Percentiles rank a stretch among this genome's conserved stretches.
These are phyloP conservation scores for Aspergillus sclerotialis DNA, from an alignment of 2,329 filamentous ascomycete species.

Conservation along the genomic window DNA sequence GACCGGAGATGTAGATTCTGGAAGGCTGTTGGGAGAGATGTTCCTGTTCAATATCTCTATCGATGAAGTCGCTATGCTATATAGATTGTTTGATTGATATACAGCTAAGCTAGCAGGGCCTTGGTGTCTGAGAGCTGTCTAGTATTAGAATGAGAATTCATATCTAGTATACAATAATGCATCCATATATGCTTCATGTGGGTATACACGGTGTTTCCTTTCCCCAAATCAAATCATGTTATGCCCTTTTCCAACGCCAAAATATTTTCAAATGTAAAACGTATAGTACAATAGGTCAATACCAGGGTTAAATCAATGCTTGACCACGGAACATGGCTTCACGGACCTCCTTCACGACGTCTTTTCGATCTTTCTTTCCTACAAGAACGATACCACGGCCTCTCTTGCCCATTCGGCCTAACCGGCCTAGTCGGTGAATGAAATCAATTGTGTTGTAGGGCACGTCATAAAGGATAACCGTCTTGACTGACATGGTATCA, in stretches of 20 bases:
- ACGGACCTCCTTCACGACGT: slow-evolving; percentile 85
- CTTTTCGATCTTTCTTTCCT: slow-evolving; percentile 79
- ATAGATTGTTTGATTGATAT: slow-evolving; percentile 1
- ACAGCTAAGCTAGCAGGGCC: too few species aligned
- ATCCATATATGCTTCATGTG: slow-evolving; percentile 3
- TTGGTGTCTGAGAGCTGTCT: too few species aligned
- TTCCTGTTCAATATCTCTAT: slow-evolving; percentile 37
- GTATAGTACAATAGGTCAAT: slow-evolving; percentile 49
- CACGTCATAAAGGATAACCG: slow-evolving; percentile 95
- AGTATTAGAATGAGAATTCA: slow-evolving; percentile 1
- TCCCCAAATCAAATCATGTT: not conserved
- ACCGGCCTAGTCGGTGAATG: slow-evolving; percentile 87
- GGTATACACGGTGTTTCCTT: too few species aligned
- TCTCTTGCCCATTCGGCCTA: slow-evolving; percentile 85
- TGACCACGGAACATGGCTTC: slow-evolving; percentile 81
- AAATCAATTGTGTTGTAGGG: slow-evolving; percentile 97
- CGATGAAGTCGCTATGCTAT: slow-evolving; percentile 3
- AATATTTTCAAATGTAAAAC: slow-evolving; percentile 10
- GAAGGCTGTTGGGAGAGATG: slow-evolving; percentile 38
- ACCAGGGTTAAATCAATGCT: slow-evolving; percentile 66
- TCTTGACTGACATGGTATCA: slow-evolving; percentile 82
- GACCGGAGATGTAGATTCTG: slow-evolving; percentile 49
- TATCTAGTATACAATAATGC: slow-evolving; percentile 5
- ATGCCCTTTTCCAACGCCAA: slow-evolving; percentile 4
- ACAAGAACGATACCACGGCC: slow-evolving; percentile 86